These are phyloP conservation scores for Claviceps pazoutovae DNA, from an alignment of 2,329 filamentous ascomycete genomes.

Conservation along the genomic window DNA sequence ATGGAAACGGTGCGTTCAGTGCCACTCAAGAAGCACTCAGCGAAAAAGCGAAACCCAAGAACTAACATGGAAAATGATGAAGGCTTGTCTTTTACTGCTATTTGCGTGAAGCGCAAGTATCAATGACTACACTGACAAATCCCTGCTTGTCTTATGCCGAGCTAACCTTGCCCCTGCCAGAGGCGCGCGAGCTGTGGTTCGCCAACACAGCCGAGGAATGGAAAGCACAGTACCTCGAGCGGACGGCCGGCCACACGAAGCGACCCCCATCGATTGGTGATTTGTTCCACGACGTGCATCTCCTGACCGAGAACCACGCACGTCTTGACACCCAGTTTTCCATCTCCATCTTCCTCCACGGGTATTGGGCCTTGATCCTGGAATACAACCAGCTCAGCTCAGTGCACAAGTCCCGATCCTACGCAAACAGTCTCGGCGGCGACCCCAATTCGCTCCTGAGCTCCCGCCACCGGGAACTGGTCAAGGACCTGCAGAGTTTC, in stretches of 20 bases:
- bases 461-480: conserved; percentile 48
- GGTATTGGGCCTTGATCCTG: conserved; percentile 50
- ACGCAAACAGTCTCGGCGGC: conserved; percentile 25
- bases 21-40: neutral
- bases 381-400: conserved; percentile 50
- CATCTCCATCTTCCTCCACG: conserved; percentile 47
- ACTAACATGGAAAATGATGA: neutral
- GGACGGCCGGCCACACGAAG: conserved; percentile 22
- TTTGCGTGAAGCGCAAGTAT: conserved; percentile 50
- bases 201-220: conserved; percentile 49
- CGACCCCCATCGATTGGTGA: conserved; percentile 39
- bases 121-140: conserved; percentile 51
- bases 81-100: conserved; percentile 52
- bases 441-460: conserved; percentile 32
- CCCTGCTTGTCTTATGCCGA: conserved; percentile 57
- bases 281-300: conserved; percentile 40
- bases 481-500: conserved; percentile 38
- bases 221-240: conserved; percentile 43
- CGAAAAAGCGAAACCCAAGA: neutral
- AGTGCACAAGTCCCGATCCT: conserved; percentile 32
- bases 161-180: conserved; percentile 50
- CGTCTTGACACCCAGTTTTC: conserved; percentile 43
- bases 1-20: conserved; percentile 42
- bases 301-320: conserved; percentile 32
- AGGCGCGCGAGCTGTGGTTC: conserved; percentile 48